Conservation (phyloP, 495 filamentous ascomycete genomes). For the Daldinia bambusicola region DNA sequence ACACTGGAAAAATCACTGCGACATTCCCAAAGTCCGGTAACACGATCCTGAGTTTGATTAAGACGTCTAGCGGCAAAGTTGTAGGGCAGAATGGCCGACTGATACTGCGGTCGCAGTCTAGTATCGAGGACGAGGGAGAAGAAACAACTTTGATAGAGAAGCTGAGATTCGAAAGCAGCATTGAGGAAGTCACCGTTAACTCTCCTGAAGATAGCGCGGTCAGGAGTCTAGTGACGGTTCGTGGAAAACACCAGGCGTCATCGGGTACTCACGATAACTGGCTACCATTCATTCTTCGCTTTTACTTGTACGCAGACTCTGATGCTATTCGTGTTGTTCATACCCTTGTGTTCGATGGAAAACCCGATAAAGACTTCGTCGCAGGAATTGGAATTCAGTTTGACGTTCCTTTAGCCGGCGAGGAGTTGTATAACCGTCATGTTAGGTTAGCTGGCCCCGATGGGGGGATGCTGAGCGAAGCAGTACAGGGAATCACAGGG, state of each 20-base stretch:
- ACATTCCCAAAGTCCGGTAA: conserved; percentile 52
- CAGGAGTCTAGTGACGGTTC: conserved; percentile 53
- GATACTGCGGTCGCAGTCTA: conserved; percentile 53
- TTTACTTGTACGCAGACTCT: conserved; percentile 58
- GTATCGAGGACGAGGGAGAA: conserved; percentile 42
- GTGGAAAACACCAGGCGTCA: conserved; percentile 42
- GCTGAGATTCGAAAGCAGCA: conserved; percentile 39
- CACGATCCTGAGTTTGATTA: conserved; percentile 49
- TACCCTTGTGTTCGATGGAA: conserved; percentile 53
- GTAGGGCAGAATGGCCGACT: conserved; percentile 56
- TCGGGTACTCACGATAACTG: conserved; percentile 40
- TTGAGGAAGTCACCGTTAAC: conserved; percentile 44
- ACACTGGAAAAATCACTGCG: conserved; percentile 54
- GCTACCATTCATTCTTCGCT: conserved; percentile 56
- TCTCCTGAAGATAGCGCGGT: conserved; percentile 40
- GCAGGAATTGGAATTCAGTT: conserved; percentile 54
- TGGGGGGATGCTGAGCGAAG: conserved; percentile 54
- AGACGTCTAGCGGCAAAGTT: conserved; percentile 49
- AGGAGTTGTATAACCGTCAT: conserved; percentile 56
- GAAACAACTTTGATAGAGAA: conserved; percentile 22
- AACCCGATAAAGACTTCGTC: conserved; percentile 51
- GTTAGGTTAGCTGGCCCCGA: conserved; percentile 52
- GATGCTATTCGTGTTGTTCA: conserved; percentile 53
- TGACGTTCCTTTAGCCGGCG: conserved; percentile 51
- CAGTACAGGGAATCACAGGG: conserved; percentile 56